Evolutionary conservation across 2,329 filamentous ascomycete genomes (phyloP).

Genomic region (Xylariaceae sp.): DNA sequence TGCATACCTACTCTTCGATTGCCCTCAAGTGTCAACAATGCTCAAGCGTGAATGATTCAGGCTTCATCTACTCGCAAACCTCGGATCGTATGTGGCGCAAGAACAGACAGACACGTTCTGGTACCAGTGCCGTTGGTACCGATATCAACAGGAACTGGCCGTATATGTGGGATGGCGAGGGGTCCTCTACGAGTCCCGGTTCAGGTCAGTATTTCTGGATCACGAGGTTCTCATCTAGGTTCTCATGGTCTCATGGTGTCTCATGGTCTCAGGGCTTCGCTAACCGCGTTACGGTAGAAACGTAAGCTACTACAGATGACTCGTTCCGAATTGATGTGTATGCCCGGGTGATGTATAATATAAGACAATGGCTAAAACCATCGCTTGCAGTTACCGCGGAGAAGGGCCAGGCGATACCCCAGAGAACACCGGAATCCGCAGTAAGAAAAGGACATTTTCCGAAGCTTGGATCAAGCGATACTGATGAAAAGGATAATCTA

Average conservation of each 20-base stretch:
- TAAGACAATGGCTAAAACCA: constrained; percentile 1
- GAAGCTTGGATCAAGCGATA: neutral
- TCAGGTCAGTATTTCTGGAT: constrained; percentile 22
- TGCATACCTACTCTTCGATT: constrained; percentile 4
- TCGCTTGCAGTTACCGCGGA: constrained; percentile 38
- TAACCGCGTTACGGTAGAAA: constrained; percentile 20
- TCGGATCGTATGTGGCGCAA: constrained; percentile 48
- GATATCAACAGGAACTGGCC: constrained; percentile 52
- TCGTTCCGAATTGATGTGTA: neutral
- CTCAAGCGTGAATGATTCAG: constrained; percentile 22
- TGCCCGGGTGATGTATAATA: neutral
- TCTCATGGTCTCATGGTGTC: neutral
- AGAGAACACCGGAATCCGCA: constrained; percentile 39
- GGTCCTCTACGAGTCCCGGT: constrained; percentile 43
- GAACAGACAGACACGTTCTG: constrained; percentile 40
- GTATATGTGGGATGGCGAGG: constrained; percentile 40
- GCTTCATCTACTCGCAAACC: constrained; percentile 48
- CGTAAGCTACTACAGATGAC: constrained; percentile 17
- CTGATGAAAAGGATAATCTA: constrained; percentile 29
- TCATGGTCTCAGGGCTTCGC: neutral
- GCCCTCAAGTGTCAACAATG: constrained; percentile 7
- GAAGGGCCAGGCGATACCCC: constrained; percentile 39
- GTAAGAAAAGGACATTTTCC: constrained; percentile 15
- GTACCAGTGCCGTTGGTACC: constrained; percentile 40
- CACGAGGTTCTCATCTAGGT: too few relatives aligned